Evolutionary conservation across 441 rosid species (phyloP), one percentile per base, ranked within the genome.

Genomic region (Populus hybrid): DNA sequence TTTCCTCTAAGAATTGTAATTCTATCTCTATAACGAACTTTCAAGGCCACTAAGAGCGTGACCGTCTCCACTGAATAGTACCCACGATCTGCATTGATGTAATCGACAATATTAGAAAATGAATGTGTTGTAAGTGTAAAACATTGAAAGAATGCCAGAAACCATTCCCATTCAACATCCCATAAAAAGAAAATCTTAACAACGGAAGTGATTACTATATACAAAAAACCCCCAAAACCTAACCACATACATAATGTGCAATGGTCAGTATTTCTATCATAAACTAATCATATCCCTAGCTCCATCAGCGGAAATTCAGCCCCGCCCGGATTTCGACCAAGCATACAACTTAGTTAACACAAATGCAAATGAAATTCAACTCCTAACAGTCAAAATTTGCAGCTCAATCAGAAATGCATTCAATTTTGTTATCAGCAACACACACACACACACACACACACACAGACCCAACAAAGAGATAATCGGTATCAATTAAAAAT

Each of bases 51-150:
- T 86, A 95, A 83, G 54, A 95, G 90, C 30, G 97, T 87, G 76
- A 95, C 99, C 74, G 98, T 94, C 89, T 95, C 99, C 76, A 95
- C 99, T 0, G 99, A 95, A 84, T 95, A 94, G 84, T 95, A 95
- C 3, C 99, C 99, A 69, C 99, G 97, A 91, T 95, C 99, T 95
- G 88, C 86, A 88, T 12, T 80, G 1, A 71, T 30, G 73, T 40
- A 72, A 64, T 46, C 38, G 5, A 74, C 61, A 57, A 40, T 42
- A 82, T 84, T 12, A 81, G 79, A 72, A 72, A 73, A 59, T 35
- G 64, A 74, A 67, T 77, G 32, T 1, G 59, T 50, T 50, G n/a
- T 50, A 50, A 50, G n/a, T 16, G n/a, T 14, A 50, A 50, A 16
- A 16, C 54, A 14, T 50, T 2, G 6, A 50, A 50, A 50, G n/a